Percentiles rank a stretch among this genome's conserved stretches.
These are phyloP conservation scores for Exophiala bonariae DNA, from an alignment of 2,329 filamentous ascomycete species.

Conservation along the genomic window DNA sequence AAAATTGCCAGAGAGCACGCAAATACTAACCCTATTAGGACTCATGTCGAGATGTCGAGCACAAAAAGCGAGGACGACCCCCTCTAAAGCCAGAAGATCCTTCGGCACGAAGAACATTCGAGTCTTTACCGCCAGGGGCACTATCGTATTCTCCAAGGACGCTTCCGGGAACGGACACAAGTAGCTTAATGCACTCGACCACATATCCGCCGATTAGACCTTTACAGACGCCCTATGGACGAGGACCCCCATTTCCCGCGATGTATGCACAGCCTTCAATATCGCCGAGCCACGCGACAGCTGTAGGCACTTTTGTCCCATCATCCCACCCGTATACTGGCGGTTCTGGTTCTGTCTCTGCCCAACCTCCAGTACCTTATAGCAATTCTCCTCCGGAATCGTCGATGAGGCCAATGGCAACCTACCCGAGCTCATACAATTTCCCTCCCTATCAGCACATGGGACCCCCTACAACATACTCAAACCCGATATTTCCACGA, in stretches of 20 bases:
- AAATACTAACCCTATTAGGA: constrained; percentile 31
- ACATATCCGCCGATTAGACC: constrained; percentile 13
- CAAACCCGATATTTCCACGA: constrained; percentile 23
- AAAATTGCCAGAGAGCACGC: background rate
- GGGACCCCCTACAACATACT: constrained; percentile 8
- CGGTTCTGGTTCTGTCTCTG: constrained; percentile 5
- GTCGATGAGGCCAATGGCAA: constrained; percentile 2
- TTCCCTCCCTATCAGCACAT: constrained; percentile 16
- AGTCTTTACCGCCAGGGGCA: background rate
- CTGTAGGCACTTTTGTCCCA: constrained; percentile 19
- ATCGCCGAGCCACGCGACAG: constrained; percentile 23
- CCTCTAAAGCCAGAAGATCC: constrained; percentile 24
- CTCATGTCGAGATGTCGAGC: constrained; percentile 46
- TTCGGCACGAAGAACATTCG: constrained; percentile 8
- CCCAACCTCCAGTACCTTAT: constrained; percentile 9
- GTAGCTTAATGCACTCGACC: constrained; percentile 9
- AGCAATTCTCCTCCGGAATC: constrained; percentile 12
- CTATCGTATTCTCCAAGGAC: constrained; percentile 11
- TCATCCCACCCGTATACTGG: constrained; percentile 12
- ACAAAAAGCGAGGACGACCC: constrained; percentile 41
- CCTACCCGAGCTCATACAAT: constrained; percentile 16
- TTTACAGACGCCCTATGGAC: constrained; percentile 12
- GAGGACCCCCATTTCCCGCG: constrained; percentile 10
- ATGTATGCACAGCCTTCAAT: constrained; percentile 23
- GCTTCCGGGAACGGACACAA: constrained; percentile 10